Conservation (phyloP, 2,329 filamentous ascomycete genomes). For the Beauveria australis region DNA sequence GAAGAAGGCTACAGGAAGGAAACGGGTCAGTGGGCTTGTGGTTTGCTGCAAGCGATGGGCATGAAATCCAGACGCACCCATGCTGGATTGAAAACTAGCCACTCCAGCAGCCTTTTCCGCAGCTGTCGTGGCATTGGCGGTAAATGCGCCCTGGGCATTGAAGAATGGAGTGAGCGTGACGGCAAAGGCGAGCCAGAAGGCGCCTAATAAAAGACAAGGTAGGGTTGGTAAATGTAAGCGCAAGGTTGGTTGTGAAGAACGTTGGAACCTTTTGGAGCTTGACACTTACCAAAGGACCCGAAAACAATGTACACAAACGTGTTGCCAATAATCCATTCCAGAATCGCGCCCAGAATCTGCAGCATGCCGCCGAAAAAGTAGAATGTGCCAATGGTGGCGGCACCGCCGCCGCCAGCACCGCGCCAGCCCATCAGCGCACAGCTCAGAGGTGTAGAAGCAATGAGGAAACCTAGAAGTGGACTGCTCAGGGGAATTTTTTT, state of each 20-base stretch:
- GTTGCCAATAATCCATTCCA: constrained; percentile 45
- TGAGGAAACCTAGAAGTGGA: background rate
- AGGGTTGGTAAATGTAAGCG: background rate
- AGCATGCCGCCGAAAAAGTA: constrained; percentile 40
- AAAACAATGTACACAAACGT: constrained; percentile 49
- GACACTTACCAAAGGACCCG: constrained; percentile 7
- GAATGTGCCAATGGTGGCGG: constrained; percentile 33
- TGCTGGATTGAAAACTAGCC: constrained; percentile 38
- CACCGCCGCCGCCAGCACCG: constrained; percentile 33
- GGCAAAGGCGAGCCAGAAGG: constrained; percentile 7
- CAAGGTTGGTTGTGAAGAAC: no score
- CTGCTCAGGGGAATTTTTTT: background rate
- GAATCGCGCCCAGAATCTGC: constrained; percentile 35
- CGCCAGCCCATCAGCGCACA: constrained; percentile 40
- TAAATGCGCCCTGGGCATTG: constrained; percentile 3
- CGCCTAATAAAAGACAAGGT: background rate
- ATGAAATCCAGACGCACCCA: constrained; percentile 27
- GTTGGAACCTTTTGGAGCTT: background rate
- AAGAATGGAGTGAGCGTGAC: background rate
- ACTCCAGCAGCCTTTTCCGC: constrained; percentile 4
- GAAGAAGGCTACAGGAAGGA: constrained; percentile 40
- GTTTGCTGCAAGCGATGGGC: background rate
- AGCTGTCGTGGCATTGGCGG: constrained; percentile 4
- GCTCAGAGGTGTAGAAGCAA: background rate
- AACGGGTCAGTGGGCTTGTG: background rate